phyloP scores from a whole-genome alignment of 1,284 basidiomycete species.

The Exsudoporus floridanus region DNA sequence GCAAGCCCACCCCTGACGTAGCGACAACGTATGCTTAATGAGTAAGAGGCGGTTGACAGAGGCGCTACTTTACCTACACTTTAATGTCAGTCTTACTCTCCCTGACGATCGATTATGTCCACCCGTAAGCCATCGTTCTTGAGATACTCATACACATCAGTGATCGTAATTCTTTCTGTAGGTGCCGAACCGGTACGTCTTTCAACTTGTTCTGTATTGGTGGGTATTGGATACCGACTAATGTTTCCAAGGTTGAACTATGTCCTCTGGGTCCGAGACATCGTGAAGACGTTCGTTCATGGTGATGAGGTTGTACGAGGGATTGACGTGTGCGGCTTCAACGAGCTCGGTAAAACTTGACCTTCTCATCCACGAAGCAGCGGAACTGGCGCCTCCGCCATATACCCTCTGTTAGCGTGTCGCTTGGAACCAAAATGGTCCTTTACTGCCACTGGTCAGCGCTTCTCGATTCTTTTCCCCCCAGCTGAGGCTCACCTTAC shows the following conservation, averaged over 20 bases:
- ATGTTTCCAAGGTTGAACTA: slow-evolving; percentile 67
- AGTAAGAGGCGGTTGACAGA: slow-evolving; percentile 65
- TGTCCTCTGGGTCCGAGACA: slow-evolving; percentile 71
- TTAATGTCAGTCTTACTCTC: slow-evolving; percentile 59
- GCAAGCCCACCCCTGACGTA: background rate
- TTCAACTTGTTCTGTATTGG: background rate
- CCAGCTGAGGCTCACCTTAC: background rate
- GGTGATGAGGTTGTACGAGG: slow-evolving; percentile 37
- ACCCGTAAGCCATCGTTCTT: slow-evolving; percentile 52
- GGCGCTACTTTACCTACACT: slow-evolving; percentile 76
- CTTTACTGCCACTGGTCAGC: slow-evolving; percentile 71
- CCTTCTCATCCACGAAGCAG: slow-evolving; percentile 40
- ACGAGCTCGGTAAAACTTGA: background rate
- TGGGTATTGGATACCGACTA: background rate
- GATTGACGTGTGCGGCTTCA: slow-evolving; percentile 52
- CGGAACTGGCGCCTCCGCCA: slow-evolving; percentile 88
- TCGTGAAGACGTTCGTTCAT: slow-evolving; percentile 32
- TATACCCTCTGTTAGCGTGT: slow-evolving; percentile 83
- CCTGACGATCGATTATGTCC: slow-evolving; percentile 80
- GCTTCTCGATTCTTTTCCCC: background rate
- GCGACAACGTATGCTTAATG: slow-evolving; percentile 10
- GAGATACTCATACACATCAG: background rate
- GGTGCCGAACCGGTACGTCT: slow-evolving; percentile 65
- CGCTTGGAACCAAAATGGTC: slow-evolving; percentile 52
- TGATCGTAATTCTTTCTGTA: slow-evolving; percentile 24